Evolutionary conservation across 306 rosid genomes (phyloP).

Genomic region (Trichosanthes truncata): DNA sequence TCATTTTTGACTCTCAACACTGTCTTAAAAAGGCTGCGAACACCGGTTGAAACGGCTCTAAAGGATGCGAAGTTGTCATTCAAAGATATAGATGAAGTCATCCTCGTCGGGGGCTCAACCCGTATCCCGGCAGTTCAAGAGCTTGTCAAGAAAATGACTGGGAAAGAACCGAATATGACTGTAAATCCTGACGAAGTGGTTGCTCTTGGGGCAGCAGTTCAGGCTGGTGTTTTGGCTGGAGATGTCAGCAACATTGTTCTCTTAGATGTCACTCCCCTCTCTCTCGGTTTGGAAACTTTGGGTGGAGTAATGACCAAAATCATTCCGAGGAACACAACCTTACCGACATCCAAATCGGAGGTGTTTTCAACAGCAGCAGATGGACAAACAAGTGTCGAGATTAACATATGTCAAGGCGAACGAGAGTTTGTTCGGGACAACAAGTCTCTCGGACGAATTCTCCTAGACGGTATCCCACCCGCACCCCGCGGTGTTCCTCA

Average conservation of each 20-base stretch:
- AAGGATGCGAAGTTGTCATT: constrained; percentile 83
- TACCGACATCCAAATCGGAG: constrained; percentile 83
- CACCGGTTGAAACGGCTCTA: constrained; percentile 74
- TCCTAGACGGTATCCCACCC: constrained; percentile 84
- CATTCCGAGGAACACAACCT: constrained; percentile 84
- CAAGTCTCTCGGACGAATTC: constrained; percentile 89
- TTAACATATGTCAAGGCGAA: constrained; percentile 71
- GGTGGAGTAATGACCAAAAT: constrained; percentile 94
- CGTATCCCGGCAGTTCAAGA: constrained; percentile 76
- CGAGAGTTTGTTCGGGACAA: constrained; percentile 91
- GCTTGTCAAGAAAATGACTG: constrained; percentile 62
- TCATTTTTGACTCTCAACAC: background rate
- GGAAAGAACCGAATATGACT: constrained; percentile 76
- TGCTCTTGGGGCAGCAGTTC: constrained; percentile 88
- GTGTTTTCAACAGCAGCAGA: constrained; percentile 82
- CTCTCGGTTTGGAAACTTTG: constrained; percentile 9
- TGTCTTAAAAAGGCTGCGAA: constrained; percentile 36
- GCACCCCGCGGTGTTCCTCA: constrained; percentile 94
- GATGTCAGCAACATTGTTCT: constrained; percentile 77
- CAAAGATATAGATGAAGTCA: constrained; percentile 77
- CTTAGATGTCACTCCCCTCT: background rate
- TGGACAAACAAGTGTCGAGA: constrained; percentile 80
- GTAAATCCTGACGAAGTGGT: constrained; percentile 92
- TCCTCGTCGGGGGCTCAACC: constrained; percentile 75
- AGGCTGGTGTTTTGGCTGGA: constrained; percentile 78